A percentile compares a stretch with the other conserved stretches of the same genome.
phyloP scores from a whole-genome alignment of 2,329 filamentous ascomycete species.

The Bisporella sp. region DNA sequence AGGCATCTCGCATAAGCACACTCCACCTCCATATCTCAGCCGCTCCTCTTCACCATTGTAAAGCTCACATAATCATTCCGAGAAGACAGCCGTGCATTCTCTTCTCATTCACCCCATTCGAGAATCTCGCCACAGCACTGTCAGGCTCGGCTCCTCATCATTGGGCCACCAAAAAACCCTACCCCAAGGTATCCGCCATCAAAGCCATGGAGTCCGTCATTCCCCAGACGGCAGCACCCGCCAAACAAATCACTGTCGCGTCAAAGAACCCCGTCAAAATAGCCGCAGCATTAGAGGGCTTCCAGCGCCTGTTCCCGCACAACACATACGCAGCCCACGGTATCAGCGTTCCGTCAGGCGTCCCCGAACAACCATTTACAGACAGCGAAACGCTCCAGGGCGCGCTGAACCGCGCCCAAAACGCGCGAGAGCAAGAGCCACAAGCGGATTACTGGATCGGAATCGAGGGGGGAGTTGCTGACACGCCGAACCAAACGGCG shows the following conservation, averaged over 20 bases:
- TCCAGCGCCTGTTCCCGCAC: constrained; percentile 30
- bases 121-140: too few species aligned
- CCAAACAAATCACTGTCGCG: constrained; percentile 26
- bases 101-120: too few species aligned
- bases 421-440: constrained; percentile 25
- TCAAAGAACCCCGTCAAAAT: constrained; percentile 36
- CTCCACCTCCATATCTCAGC: too few species aligned
- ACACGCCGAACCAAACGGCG: constrained; percentile 10
- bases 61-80: too few species aligned
- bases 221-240: not conserved
- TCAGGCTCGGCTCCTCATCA: too few species aligned
- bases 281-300: constrained; percentile 30
- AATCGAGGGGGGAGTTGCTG: constrained; percentile 35
- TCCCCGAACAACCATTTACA: constrained; percentile 34
- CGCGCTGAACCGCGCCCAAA: constrained; percentile 31
- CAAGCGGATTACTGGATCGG: constrained; percentile 35
- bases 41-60: too few species aligned
- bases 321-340: constrained; percentile 20
- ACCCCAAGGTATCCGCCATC: too few species aligned
- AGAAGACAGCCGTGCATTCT: too few species aligned
- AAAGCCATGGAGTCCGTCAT: not conserved
- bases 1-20: too few species aligned
- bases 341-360: constrained; percentile 31
- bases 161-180: too few species aligned
- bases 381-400: constrained; percentile 33